Base-by-base conservation (phyloP, 2,329 filamentous ascomycete genomes). In the Aspergillus sp. region DNA sequence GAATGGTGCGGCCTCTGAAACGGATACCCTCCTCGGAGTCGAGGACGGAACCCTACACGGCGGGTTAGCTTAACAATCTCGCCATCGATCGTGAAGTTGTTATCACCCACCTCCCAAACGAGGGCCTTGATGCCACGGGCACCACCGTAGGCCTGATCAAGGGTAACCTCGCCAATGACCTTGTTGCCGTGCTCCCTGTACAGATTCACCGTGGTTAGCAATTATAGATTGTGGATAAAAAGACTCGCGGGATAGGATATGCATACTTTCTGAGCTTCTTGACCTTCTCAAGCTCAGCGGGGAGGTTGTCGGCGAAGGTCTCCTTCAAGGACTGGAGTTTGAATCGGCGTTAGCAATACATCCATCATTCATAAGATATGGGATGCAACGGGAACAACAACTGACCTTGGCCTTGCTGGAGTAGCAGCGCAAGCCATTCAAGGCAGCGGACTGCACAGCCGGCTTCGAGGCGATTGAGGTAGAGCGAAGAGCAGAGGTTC, bases 101-200 rank as follows among this genome's bases (percentile, higher is more conserved):
- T 26, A 19, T 27, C 12, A 48, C 59, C 37, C 54, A 77, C 86
- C 77, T 98, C 93, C 93, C 93, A 98, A 64, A 98, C 93, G 51
- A 98, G 85, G 60, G 85, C 86, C 83, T 97, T 98, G 78, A 98
- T 95, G 66, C 93, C 91, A 78, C 93, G 91, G 67, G 93, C 93
- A 84, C 93, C 93, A 71, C 93, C 93, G 72, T 97, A 98, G 69
- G 95, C 93, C 78, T 98, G 93, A 80, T 97, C 93, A 57, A 98
- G 88, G 50, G 93, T 98, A 70, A 98, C 89, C 82, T 97, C 89
- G 72, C 93, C 91, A 60, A 98, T 70, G 64, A 97, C 88, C 78
- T 91, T 97, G 79, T 79, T 88, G 70, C 93, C 93, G 72, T 94
- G 83, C 68, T 95, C 91, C 77, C 90, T 95, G 59, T 62, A 48